These are phyloP conservation scores for Priceomyces fermenticarens DNA, from an alignment of 805 yeast genomes.

Conservation along the genomic window DNA sequence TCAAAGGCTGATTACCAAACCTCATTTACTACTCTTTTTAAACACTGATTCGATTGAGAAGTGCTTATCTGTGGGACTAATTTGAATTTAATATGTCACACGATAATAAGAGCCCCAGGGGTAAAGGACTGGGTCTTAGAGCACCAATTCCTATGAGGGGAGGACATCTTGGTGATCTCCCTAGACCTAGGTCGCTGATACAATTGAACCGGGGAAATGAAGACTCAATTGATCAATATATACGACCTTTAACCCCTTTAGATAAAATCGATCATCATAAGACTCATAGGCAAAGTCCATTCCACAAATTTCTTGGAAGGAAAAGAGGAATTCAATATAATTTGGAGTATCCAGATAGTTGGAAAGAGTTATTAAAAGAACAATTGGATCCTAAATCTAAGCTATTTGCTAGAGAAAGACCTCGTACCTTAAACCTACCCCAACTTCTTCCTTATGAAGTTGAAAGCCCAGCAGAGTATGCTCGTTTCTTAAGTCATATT, in stretches of 20 bases:
- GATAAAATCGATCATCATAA: neutral
- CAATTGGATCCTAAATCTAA: constrained; percentile 36
- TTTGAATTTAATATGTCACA: neutral
- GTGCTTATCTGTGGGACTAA: too few relatives aligned
- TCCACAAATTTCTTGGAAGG: constrained; percentile 27
- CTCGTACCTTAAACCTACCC: constrained; percentile 41
- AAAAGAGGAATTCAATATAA: constrained; percentile 38
- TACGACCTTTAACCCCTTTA: constrained; percentile 5
- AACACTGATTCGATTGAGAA: too few relatives aligned
- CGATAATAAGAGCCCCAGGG: neutral
- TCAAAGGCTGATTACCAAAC: too few relatives aligned
- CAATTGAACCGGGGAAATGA: constrained; percentile 5
- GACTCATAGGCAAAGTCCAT: constrained; percentile 22
- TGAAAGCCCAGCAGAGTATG: constrained; percentile 66
- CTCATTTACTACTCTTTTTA: too few relatives aligned
- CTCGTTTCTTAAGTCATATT: constrained; percentile 74
- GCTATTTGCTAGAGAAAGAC: constrained; percentile 34
- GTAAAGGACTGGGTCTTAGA: neutral
- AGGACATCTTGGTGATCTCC: neutral
- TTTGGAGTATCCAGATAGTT: constrained; percentile 51
- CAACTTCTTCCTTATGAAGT: constrained; percentile 67
- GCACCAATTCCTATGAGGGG: constrained; percentile 20
- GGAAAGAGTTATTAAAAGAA: constrained; percentile 19
- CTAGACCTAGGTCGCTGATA: constrained; percentile 8
- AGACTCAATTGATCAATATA: neutral